Evolutionary conservation across 345 rosid genomes (phyloP), one percentile per base, ranked within the genome.

Genomic region (Microcos paniculata): DNA sequence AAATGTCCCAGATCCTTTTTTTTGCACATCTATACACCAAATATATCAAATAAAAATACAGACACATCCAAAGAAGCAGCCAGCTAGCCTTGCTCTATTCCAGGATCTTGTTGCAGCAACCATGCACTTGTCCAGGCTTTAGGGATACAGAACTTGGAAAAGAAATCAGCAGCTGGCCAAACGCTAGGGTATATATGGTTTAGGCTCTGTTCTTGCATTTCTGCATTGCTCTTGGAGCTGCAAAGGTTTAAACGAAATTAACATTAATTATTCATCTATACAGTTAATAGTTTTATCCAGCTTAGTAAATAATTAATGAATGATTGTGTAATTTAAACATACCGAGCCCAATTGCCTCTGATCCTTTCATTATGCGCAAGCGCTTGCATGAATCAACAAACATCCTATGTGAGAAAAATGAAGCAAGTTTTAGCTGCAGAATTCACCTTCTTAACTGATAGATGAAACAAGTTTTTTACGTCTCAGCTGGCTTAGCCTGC

Each of bases 331-430:
- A 0, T 1, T 21, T 35, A 13, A 8, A 23, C 26, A 1, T 89
- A 95, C 99, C 98, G 8, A 92, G 97, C 40, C 99, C 98, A 83
- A 92, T 88, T 63, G 98, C 98, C 81, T 95, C 99, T 8, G 98
- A 90, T 74, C 98, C 98, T 84, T 91, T 95, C 98, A 95, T 93
- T 72, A 93, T 85, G 84, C 98, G 98, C 81, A 95, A 76, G 76
- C 99, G 97, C 87, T 88, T 93, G 96, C 99, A 95, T n/a, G 99
- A 91, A 56, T 89, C 87, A 42, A 95, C 97, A 65, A 93, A 95
- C 98, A 95, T 95, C 87, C 97, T 95, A 87, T 66, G 31, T 26
- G 72, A 45, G 59, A 61, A 3, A 73, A 59, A 80, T 63, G 55
- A 73, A 53, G 10, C 15, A 18, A 23, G 14, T 0, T 35, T 63